Evolutionary conservation across 257 asterid genomes (phyloP).

Genomic region (Solanum virginianum): DNA sequence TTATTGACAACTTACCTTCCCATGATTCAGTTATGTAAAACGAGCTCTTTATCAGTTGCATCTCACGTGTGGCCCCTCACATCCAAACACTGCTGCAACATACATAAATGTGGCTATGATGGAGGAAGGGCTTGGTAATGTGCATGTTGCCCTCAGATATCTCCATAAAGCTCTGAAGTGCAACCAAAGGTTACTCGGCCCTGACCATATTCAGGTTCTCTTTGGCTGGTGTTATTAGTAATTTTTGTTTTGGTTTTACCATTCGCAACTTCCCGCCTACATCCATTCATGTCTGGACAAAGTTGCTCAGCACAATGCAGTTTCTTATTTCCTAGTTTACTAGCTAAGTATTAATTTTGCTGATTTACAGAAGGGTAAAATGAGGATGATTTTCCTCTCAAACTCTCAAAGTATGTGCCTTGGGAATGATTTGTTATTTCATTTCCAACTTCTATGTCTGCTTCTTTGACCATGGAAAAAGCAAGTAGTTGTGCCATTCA

Average conservation of each 20-base stretch:
- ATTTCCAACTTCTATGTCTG: not conserved
- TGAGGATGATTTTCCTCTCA: not conserved
- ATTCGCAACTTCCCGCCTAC: not conserved
- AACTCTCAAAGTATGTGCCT: not conserved
- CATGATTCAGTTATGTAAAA: conserved; percentile 68
- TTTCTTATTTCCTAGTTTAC: not conserved
- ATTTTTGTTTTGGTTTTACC: not conserved
- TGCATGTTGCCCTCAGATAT: conserved; percentile 93
- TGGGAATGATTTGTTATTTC: not conserved
- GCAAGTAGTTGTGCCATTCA: not conserved
- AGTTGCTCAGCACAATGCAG: not conserved
- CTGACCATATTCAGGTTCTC: conserved; percentile 89
- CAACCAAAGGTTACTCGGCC: conserved; percentile 76
- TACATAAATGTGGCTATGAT: conserved; percentile 98
- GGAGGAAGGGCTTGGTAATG: conserved; percentile 99
- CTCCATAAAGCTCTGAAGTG: conserved; percentile 98
- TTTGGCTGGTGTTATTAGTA: not conserved
- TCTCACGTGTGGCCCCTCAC: conserved; percentile 95
- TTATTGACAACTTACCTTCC: not conserved
- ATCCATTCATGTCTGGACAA: not conserved
- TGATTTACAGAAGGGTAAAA: not conserved
- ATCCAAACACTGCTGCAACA: conserved; percentile 98
- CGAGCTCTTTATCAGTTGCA: conserved; percentile 92
- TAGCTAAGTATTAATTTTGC: not conserved
- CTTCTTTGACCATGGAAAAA: not conserved